Evolutionary conservation across 1,284 basidiomycete genomes (phyloP), one percentile per base, ranked within the genome.

Genomic region (Polyporus tsugae): DNA sequence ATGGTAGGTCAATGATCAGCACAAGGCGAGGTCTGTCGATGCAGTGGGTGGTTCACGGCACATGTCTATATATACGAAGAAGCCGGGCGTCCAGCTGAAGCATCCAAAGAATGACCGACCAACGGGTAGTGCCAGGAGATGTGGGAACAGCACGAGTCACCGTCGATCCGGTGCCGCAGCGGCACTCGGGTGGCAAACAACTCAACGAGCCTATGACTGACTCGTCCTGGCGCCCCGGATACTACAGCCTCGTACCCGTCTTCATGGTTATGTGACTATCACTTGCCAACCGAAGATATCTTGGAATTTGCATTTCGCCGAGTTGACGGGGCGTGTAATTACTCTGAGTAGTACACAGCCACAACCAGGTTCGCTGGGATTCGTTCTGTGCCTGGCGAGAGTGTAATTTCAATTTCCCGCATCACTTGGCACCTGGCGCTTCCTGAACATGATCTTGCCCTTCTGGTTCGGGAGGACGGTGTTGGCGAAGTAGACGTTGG

Each of bases 401-500:
- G 13, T 13, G 4, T 42, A 49, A 65, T 38, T 22, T 13, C 4
- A 38, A 19, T 10, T 42, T 42, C 6, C 15, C 15, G 41, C 41
- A 15, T 3, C 6, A 6, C 41, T 17, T 15, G 36, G 5, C 29
- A 22, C 17, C 46, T 41, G 36, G n/a, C 53, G 63, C 55, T 58
- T 64, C 10, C 63, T 19, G 53, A 64, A 64, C 36, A 57, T 39
- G 10, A 64, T 15, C 63, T 58, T 29, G 4, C 22, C 62, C 19
- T 17, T 55, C 46, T 29, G 41, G 38, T 63, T 42, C 4, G 63
- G 63, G 4, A 52, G 19, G 38, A 60, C 62, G 52, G 11, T 52
- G n/a, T 44, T 46, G 25, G 35, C 41, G 42, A 63, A 38, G 57
- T 38, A 22, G 19, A 38, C 5, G 60, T 60, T 67, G 67, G 41